These are phyloP conservation scores for Plicaturopsis crispa DNA, from an alignment of 768 basidiomycete species.

Conservation along the genomic window DNA sequence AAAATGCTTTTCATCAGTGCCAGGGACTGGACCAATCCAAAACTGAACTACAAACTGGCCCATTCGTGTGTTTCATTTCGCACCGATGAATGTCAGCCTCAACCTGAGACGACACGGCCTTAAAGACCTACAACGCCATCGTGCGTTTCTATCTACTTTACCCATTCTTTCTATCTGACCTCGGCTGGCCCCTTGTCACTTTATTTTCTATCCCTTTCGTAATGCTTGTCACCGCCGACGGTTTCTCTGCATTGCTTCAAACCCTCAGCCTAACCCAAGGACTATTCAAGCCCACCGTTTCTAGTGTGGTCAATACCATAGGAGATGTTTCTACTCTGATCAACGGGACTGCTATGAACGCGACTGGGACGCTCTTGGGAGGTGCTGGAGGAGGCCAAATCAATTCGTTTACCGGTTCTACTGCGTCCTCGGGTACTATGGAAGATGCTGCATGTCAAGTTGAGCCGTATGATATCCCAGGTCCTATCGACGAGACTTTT, in stretches of 20 bases:
- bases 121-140: too few species aligned
- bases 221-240: slow-evolving; percentile 18
- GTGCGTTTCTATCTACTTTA: too few species aligned
- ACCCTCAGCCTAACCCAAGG: slow-evolving; percentile 23
- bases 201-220: slow-evolving; percentile 3
- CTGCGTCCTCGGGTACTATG: not conserved
- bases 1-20: too few species aligned
- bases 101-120: too few species aligned
- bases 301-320: slow-evolving; percentile 1
- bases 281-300: slow-evolving; percentile 19
- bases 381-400: slow-evolving; percentile 22
- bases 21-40: too few species aligned
- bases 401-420: slow-evolving; percentile 4
- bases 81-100: too few species aligned
- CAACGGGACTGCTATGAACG: not conserved
- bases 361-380: slow-evolving; percentile 2
- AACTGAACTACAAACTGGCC: too few species aligned
- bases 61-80: too few species aligned
- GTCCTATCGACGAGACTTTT: slow-evolving; percentile 27
- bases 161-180: slow-evolving; percentile 6
- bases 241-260: slow-evolving; percentile 22
- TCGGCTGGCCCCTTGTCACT: slow-evolving; percentile 14
- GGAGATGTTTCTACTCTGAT: slow-evolving; percentile 4
- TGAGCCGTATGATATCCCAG: slow-evolving; percentile 13
- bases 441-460: slow-evolving; percentile 9